phyloP scores from a whole-genome alignment of 2,329 filamentous ascomycete genomes.

The Diaporthe sp. region DNA sequence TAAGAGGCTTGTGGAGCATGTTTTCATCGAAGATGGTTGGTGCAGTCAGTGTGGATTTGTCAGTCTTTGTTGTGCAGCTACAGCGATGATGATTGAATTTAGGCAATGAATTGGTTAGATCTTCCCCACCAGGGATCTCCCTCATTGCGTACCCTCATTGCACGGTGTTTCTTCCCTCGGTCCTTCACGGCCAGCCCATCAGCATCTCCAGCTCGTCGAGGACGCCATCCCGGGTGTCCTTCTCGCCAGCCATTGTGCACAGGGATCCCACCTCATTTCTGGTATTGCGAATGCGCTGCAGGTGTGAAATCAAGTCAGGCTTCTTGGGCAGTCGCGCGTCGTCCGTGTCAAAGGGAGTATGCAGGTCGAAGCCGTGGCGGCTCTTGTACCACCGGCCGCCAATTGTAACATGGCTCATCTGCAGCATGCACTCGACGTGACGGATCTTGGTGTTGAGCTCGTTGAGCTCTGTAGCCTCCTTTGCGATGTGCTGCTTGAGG shows the following conservation, averaged over 20 bases:
- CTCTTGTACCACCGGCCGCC: background rate
- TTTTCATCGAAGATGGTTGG: too few species aligned
- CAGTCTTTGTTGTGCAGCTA: background rate
- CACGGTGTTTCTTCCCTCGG: too few species aligned
- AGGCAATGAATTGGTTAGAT: too few species aligned
- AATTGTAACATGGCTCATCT: fast-evolving
- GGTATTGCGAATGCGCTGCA: background rate
- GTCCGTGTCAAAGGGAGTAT: fast-evolving
- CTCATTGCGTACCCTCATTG: too few species aligned
- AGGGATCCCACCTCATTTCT: background rate
- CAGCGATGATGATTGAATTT: background rate
- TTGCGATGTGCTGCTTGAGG: background rate
- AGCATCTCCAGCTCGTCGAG: background rate
- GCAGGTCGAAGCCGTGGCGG: background rate
- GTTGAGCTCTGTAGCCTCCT: background rate
- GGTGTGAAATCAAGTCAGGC: fast-evolving
- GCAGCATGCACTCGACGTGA: background rate
- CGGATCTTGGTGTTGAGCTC: background rate
- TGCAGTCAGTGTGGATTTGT: fast-evolving
- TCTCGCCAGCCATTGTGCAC: background rate
- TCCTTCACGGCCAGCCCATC: background rate
- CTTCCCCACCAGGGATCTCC: too few species aligned
- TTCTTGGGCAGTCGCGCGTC: background rate
- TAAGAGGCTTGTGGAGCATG: background rate
- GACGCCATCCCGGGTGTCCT: background rate